Evolutionary conservation across 805 yeast species (phyloP).

Genomic region (Wickerhamomyces strasburgensis): DNA sequence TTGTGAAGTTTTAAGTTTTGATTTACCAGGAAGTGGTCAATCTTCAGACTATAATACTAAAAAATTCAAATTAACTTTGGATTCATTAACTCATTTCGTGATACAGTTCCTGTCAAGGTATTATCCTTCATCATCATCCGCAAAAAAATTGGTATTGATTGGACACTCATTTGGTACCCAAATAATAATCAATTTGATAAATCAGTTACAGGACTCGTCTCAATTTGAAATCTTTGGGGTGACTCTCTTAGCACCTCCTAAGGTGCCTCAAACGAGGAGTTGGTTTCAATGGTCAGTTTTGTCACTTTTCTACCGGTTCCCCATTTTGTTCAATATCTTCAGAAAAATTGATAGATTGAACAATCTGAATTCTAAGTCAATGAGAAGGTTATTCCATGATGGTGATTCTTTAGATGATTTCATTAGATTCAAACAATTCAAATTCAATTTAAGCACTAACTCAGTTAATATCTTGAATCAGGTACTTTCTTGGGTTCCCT

Average conservation of each 20-base stretch:
- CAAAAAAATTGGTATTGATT: constrained; percentile 36
- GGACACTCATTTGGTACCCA: constrained; percentile 79
- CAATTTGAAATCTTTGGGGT: constrained; percentile 23
- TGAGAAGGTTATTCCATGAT: constrained; percentile 16
- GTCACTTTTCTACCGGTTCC: constrained; percentile 5
- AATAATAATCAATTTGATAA: constrained; percentile 39
- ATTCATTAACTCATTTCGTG: constrained; percentile 16
- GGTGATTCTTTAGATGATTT: constrained; percentile 11
- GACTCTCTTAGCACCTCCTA: constrained; percentile 42
- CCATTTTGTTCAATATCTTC: constrained; percentile 17
- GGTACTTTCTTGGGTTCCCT: constrained; percentile 16
- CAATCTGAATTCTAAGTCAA: constrained; percentile 19
- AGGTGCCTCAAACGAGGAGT: constrained; percentile 11
- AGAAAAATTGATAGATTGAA: constrained; percentile 23
- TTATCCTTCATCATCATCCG: neutral
- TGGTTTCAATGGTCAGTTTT: constrained; percentile 3
- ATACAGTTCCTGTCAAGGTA: constrained; percentile 6
- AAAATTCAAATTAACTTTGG: constrained; percentile 11
- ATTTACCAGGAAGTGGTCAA: constrained; percentile 83
- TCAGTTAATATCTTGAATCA: constrained; percentile 20
- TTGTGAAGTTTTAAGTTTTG: constrained; percentile 63
- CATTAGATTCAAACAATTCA: constrained; percentile 24
- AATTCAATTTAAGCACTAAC: constrained; percentile 21
- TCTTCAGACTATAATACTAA: constrained; percentile 4
- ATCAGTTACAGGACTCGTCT: constrained; percentile 9